Percentiles rank a stretch among this genome's conserved stretches.
phyloP scores from a whole-genome alignment of 2,329 filamentous ascomycete genomes.

The Ophiostoma montium region DNA sequence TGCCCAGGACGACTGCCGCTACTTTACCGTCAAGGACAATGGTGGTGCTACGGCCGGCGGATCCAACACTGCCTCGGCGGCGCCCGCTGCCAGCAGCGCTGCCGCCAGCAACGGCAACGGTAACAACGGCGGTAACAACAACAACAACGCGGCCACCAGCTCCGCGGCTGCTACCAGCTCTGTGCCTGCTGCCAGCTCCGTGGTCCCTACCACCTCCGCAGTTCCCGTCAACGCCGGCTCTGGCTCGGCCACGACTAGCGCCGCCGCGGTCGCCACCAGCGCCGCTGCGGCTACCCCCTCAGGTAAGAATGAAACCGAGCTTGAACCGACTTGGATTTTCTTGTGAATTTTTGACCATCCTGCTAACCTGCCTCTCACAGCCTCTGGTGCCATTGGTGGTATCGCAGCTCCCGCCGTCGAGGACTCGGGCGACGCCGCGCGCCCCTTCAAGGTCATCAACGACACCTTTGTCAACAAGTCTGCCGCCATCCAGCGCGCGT shows the following conservation, averaged over 20 bases:
- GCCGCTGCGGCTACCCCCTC: neutral
- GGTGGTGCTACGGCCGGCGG: conserved; percentile 3
- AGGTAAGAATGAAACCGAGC: too few species aligned
- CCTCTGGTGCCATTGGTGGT: conserved; percentile 30
- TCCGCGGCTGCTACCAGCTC: neutral
- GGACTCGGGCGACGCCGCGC: conserved; percentile 30
- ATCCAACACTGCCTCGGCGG: neutral
- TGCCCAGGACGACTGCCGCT: conserved; percentile 50
- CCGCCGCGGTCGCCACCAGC: neutral
- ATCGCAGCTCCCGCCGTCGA: conserved; percentile 35
- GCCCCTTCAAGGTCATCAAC: conserved; percentile 43
- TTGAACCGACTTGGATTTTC: too few species aligned
- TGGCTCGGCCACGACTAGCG: neutral
- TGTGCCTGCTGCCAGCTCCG: neutral
- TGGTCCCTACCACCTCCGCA: neutral
- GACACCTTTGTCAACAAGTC: conserved; percentile 41
- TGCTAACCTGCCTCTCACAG: neutral
- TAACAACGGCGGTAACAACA: conserved; percentile 15
- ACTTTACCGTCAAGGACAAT: conserved; percentile 34
- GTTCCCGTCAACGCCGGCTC: too few species aligned
- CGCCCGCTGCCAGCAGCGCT: conserved; percentile 6
- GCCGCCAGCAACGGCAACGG: conserved; percentile 13
- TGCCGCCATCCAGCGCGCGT: conserved; percentile 45
- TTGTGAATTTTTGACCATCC: neutral
- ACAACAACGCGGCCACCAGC: conserved; percentile 11